phyloP scores from a whole-genome alignment of 495 filamentous ascomycete species.

The Penicillium cinerascens region DNA sequence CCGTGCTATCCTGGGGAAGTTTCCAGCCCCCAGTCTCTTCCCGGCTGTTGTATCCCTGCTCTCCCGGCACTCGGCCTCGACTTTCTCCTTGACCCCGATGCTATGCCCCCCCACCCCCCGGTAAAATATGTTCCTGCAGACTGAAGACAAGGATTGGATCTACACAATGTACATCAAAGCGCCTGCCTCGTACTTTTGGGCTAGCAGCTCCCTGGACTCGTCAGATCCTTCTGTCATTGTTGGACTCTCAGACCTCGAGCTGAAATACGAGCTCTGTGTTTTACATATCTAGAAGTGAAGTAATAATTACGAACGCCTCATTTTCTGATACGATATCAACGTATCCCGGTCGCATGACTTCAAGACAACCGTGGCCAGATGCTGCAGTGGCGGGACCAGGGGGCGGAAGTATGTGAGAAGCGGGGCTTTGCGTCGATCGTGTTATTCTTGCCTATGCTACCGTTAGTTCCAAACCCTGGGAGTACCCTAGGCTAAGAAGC shows the following conservation, averaged over 20 bases:
- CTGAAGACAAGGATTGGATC: conserved; percentile 2
- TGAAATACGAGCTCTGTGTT: background rate
- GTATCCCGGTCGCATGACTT: background rate
- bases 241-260: background rate
- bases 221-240: background rate
- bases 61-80: background rate
- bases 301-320: background rate
- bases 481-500: background rate
- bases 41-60: background rate
- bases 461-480: conserved; percentile 6
- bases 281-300: background rate
- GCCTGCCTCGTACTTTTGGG: conserved; percentile 8
- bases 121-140: conserved; percentile 5
- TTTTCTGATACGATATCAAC: background rate
- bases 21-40: background rate
- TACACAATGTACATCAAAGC: background rate
- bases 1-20: background rate
- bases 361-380: background rate
- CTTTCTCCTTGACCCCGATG: background rate
- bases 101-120: too few relatives aligned
- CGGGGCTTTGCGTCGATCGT: background rate
- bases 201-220: background rate
- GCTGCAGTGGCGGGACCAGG: background rate
- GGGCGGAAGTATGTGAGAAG: background rate
- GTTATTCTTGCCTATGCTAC: background rate